A percentile compares a stretch with the other conserved stretches of the same genome.
These are phyloP conservation scores for Wickerhamiella lipophila DNA, from an alignment of 805 yeast genomes.

Conservation along the genomic window DNA sequence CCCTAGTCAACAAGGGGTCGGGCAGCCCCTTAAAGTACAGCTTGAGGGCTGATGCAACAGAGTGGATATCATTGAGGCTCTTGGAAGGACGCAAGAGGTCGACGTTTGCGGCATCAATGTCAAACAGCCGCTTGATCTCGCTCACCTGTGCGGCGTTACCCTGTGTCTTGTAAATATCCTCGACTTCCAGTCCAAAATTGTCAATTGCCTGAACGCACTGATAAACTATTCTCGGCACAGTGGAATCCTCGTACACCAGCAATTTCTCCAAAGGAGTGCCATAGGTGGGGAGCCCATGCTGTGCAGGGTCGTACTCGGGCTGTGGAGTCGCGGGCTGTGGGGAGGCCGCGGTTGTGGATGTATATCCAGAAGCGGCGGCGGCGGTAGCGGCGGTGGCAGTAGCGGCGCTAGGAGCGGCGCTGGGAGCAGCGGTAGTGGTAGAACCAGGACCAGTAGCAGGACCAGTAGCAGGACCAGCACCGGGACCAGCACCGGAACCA, in stretches of 20 bases:
- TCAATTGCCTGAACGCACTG: slow-evolving; percentile 83
- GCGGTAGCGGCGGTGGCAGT: slow-evolving; percentile 1
- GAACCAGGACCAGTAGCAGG: too few species aligned
- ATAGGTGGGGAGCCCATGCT: slow-evolving; percentile 41
- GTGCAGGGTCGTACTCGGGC: slow-evolving; percentile 24
- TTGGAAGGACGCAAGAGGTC: slow-evolving; percentile 43
- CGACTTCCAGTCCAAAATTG: slow-evolving; percentile 66
- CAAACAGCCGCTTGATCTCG: slow-evolving; percentile 53
- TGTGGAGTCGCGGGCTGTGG: slow-evolving; percentile 13
- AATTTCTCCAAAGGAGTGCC: slow-evolving; percentile 73
- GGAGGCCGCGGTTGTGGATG: too few species aligned
- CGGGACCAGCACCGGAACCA: too few species aligned
- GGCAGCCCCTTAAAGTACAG: slow-evolving; percentile 75
- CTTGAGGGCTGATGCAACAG: slow-evolving; percentile 79
- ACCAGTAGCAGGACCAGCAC: too few species aligned
- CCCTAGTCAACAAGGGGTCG: slow-evolving; percentile 65
- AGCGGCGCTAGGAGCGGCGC: too few species aligned
- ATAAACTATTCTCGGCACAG: slow-evolving; percentile 82
- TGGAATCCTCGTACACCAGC: slow-evolving; percentile 72
- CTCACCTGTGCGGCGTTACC: slow-evolving; percentile 68
- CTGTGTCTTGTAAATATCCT: slow-evolving; percentile 79
- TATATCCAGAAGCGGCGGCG: background rate
- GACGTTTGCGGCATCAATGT: slow-evolving; percentile 45
- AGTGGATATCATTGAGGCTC: slow-evolving; percentile 66
- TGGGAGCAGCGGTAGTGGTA: too few species aligned